Percentiles rank a stretch among this genome's conserved stretches.
Evolutionary conservation across 139 green algal species (phyloP).

Genomic region (Chlamydomonas schloesseri): DNA sequence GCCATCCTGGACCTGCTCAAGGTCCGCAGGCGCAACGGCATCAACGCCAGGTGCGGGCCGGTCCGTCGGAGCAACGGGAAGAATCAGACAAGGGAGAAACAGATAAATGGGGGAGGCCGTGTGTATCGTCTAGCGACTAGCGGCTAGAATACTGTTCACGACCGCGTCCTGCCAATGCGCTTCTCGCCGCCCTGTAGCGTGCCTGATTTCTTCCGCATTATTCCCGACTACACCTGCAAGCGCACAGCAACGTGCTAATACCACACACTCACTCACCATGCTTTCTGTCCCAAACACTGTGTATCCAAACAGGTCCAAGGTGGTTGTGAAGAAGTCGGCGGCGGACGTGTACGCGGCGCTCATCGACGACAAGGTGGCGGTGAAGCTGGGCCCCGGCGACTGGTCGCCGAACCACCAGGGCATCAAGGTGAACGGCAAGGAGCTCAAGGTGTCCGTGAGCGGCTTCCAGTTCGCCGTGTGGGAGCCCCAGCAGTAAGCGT

Average conservation of each 20-base stretch:
- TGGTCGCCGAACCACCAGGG: constrained; percentile 80
- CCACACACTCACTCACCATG: no score
- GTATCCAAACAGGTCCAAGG: constrained; percentile 70
- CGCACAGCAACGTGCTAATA: no score
- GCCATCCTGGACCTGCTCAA: constrained; percentile 83
- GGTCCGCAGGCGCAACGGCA: constrained; percentile 73
- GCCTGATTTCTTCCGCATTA: no score
- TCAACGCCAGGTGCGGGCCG: constrained; percentile 77
- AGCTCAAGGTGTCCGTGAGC: constrained; percentile 72
- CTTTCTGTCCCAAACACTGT: no score
- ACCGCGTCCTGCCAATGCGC: no score
- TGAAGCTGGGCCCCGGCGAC: constrained; percentile 84
- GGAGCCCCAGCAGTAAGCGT: constrained; percentile 59
- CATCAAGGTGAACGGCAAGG: constrained; percentile 69
- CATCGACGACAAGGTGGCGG: constrained; percentile 87
- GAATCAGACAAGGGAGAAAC: no score
- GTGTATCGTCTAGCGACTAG: no score
- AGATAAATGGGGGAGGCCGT: no score
- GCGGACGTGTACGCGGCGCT: constrained; percentile 85
- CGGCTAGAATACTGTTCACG: no score
- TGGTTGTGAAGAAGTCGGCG: constrained; percentile 73
- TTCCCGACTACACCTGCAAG: no score
- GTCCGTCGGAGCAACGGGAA: no score
- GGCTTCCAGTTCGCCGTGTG: constrained; percentile 89
- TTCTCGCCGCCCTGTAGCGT: no score